Base-by-base conservation (phyloP, 1,284 basidiomycete species). In the Microbotryum intermedium region DNA sequence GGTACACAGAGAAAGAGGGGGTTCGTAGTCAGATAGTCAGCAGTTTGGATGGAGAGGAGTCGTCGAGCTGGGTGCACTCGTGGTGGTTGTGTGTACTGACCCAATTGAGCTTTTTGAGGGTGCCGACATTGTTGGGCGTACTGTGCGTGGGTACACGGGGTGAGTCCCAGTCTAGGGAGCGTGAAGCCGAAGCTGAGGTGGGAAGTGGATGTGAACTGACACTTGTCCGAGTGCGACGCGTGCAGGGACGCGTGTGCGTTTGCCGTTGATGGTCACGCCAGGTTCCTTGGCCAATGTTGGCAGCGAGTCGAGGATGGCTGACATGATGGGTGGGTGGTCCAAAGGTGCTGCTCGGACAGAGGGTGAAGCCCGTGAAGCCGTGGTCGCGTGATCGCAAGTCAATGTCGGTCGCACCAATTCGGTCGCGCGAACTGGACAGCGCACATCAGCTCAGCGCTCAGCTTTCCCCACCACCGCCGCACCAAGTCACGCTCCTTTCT, bases 101-200 rank as follows among this genome's bases (percentile, higher is more conserved):
- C 28, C 34, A 57, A 65, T 71, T 68, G 39, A 71, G 60, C 55
- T 68, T 70, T 28, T 58, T 58, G 45, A 71, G 60, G 1, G 69
- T 70, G 34, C 70, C 70, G 43, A 71, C 50, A 58, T 69, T 71
- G 64, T 71, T 70, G 16, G 52, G 43, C 10, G 65, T 67, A 11
- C 65, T 67, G 50, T 16, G 9, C 3, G 1, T 1, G 18, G 16
- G 7, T 3, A 5, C 29, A 11, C 13, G 10, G 4, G 23, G 1
- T 4, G 18, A 4, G 28, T 7, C 8, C 0, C n/a, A n/a, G n/a
- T n/a, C n/a, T n/a, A n/a, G n/a, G 6, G 1, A 21, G 30, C 29
- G 16, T 29, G 29, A 16, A 4, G 16, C 2, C 18, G 25, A 8
- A 10, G 21, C n/a, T 13, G 18, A 11, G 6, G n/a, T 26, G n/a